phyloP scores from a whole-genome alignment of 768 basidiomycete species.

The Tulasnella sp. region DNA sequence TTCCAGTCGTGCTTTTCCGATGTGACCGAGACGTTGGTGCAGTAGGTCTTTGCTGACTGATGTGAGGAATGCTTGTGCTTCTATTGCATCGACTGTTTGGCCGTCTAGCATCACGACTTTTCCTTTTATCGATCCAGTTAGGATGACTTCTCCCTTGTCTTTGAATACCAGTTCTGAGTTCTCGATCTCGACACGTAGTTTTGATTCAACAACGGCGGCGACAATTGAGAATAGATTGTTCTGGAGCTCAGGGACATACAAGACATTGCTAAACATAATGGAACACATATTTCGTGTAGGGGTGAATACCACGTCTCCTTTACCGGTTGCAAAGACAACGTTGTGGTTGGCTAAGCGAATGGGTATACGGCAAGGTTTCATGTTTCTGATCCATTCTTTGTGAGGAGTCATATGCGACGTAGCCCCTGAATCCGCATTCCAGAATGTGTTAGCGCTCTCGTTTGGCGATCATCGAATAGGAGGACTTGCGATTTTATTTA shows the following conservation, averaged over 20 bases:
- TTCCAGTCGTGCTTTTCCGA: background rate
- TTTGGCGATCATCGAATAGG: background rate
- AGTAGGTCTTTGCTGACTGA: background rate
- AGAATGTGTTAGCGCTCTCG: background rate
- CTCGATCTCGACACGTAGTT: background rate
- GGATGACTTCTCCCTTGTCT: background rate
- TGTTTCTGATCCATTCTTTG: background rate
- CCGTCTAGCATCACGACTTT: background rate
- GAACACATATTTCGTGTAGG: background rate
- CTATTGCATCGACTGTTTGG: background rate
- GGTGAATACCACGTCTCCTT: background rate
- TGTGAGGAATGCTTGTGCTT: background rate
- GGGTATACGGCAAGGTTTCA: background rate
- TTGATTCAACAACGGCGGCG: background rate
- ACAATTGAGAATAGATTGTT: constrained; percentile 7
- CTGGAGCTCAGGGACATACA: background rate
- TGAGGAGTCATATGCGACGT: background rate
- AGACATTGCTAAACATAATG: background rate
- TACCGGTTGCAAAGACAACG: background rate
- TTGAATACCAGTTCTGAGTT: background rate
- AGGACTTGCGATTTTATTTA: background rate
- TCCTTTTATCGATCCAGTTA: background rate
- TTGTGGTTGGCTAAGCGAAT: background rate
- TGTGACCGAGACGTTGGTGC: constrained; percentile 6
- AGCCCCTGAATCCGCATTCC: background rate